Percentiles rank a stretch among this genome's conserved stretches.
Evolutionary conservation across 306 rosid species (phyloP).

Genomic region (Begonia masoniana): DNA sequence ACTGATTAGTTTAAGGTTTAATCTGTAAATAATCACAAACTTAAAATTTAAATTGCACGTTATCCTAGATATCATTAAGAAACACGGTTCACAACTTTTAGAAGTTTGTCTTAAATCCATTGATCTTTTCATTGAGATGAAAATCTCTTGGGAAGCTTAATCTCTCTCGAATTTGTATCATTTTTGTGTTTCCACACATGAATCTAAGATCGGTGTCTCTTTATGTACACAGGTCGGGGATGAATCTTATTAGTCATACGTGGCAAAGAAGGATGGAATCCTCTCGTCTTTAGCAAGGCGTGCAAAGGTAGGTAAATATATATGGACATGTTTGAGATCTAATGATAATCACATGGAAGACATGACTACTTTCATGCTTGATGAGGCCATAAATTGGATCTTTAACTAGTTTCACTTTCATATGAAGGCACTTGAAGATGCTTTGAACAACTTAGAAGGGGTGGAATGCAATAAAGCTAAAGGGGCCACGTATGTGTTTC

Average conservation of each 20-base stretch:
- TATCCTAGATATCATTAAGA: too few species aligned
- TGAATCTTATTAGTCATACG: too few species aligned
- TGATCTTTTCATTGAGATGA: too few species aligned
- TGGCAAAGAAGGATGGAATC: conserved; percentile 62
- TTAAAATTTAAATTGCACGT: too few species aligned
- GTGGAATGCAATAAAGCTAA: conserved; percentile 85
- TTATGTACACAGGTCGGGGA: conserved; percentile 27
- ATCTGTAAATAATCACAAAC: too few species aligned
- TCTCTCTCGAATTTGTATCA: too few species aligned
- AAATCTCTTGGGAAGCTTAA: too few species aligned
- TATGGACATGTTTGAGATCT: background rate
- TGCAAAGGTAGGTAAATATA: conserved; percentile 57
- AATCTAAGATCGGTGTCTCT: too few species aligned
- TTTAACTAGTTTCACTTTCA: background rate
- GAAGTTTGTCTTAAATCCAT: too few species aligned
- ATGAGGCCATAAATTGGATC: background rate
- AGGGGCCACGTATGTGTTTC: conserved; percentile 90
- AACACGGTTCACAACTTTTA: too few species aligned
- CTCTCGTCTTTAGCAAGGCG: conserved; percentile 76
- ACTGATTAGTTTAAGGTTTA: too few species aligned
- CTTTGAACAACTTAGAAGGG: conserved; percentile 64
- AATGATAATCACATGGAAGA: background rate
- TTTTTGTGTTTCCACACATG: too few species aligned
- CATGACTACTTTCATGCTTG: conserved; percentile 1
- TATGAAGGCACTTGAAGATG: conserved; percentile 57